Conservation (phyloP, 345 rosid species). For the Bruguiera parviflora region DNA sequence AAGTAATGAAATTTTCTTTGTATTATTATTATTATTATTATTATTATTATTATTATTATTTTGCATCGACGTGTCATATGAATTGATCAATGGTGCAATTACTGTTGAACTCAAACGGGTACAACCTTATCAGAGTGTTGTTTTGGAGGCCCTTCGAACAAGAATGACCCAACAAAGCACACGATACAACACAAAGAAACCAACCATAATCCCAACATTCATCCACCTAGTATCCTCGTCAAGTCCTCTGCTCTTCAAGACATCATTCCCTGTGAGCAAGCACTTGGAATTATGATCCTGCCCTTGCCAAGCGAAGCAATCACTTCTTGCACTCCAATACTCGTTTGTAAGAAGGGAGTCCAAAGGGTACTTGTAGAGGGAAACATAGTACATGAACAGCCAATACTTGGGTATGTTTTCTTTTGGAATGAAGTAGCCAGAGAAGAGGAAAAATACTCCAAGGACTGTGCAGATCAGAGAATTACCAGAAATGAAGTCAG, state of each 20-base stretch:
- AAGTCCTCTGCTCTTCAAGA: slow-evolving; percentile 67
- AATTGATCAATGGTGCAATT: too few species aligned
- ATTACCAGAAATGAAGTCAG: slow-evolving; percentile 80
- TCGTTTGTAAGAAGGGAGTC: slow-evolving; percentile 72
- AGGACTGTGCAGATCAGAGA: slow-evolving; percentile 81
- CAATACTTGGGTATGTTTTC: slow-evolving; percentile 80
- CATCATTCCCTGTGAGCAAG: slow-evolving; percentile 62
- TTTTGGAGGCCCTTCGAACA: slow-evolving; percentile 56
- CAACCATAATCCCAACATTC: slow-evolving; percentile 86
- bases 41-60: too few species aligned
- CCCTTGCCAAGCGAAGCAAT: slow-evolving; percentile 55
- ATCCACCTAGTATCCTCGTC: slow-evolving; percentile 66
- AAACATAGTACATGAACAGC: slow-evolving; percentile 91
- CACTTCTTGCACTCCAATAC: slow-evolving; percentile 61
- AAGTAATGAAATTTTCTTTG: too few species aligned
- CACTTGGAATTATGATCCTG: slow-evolving; percentile 30
- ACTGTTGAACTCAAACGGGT: too few species aligned
- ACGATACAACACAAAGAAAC: slow-evolving; percentile 73
- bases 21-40: too few species aligned
- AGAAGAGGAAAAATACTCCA: slow-evolving; percentile 81
- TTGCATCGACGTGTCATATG: too few species aligned
- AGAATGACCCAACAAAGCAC: slow-evolving; percentile 80
- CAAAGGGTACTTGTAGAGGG: slow-evolving; percentile 75
- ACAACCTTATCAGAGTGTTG: slow-evolving; percentile 34
- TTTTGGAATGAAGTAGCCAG: slow-evolving; percentile 87